phyloP scores from a whole-genome alignment of 2,329 filamentous ascomycete species.

The Lasiodiplodia citricola region DNA sequence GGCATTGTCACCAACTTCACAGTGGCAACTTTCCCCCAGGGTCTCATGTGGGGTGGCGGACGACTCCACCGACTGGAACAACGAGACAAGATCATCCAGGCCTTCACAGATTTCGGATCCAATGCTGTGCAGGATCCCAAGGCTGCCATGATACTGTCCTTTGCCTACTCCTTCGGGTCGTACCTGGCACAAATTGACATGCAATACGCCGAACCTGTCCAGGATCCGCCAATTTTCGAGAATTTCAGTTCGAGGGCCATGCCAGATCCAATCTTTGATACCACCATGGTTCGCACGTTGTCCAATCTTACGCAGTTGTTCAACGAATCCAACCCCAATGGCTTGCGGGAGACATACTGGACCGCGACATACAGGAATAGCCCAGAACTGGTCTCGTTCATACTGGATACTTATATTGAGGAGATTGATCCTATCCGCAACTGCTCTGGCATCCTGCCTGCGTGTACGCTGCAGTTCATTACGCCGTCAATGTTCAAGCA shows the following conservation, averaged over 20 bases:
- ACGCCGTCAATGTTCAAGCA: constrained; percentile 33
- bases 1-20: constrained; percentile 38
- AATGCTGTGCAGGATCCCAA: constrained; percentile 32
- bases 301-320: constrained; percentile 39
- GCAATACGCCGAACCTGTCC: constrained; percentile 18
- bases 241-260: constrained; percentile 38
- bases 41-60: constrained; percentile 39
- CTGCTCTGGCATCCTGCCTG: constrained; percentile 31
- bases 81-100: constrained; percentile 33
- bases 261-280: constrained; percentile 27
- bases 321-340: constrained; percentile 40
- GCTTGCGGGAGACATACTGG: constrained; percentile 38
- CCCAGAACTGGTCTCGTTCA: constrained; percentile 30
- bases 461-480: constrained; percentile 37
- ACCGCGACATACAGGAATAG: constrained; percentile 41
- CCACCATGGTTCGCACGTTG: constrained; percentile 33
- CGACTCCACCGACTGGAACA: constrained; percentile 19
- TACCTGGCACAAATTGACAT: constrained; percentile 33
- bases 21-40: constrained; percentile 31
- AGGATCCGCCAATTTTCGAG: constrained; percentile 35
- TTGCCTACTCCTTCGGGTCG: constrained; percentile 30
- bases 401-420: constrained; percentile 35
- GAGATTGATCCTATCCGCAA: constrained; percentile 32
- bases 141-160: constrained; percentile 37
- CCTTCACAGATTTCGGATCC: constrained; percentile 36